Evolutionary conservation across 768 basidiomycete genomes (phyloP).

Genomic region (Pilatotrama ljubarskyi): DNA sequence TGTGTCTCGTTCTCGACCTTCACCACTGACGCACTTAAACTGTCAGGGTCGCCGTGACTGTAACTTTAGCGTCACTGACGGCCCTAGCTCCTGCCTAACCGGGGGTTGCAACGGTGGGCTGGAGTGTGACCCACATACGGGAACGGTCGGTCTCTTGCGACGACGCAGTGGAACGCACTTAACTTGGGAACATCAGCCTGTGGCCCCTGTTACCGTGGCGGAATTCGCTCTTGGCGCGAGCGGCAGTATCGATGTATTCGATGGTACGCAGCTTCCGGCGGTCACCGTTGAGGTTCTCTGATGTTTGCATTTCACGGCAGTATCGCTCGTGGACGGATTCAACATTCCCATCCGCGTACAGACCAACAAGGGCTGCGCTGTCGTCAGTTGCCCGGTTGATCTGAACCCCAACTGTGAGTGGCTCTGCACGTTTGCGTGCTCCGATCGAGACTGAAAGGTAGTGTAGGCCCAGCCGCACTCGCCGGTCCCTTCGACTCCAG

Average conservation of each 20-base stretch:
- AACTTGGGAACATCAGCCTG: conserved; percentile 23
- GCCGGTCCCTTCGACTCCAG: conserved; percentile 37
- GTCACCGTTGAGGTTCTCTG: not conserved
- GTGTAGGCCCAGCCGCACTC: conserved; percentile 34
- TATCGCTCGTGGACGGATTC: conserved; percentile 36
- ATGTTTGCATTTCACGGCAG: not conserved
- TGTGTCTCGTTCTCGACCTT: too few relatives aligned
- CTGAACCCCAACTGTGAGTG: conserved; percentile 38
- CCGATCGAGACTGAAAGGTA: too few relatives aligned
- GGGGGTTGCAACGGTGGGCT: conserved; percentile 45
- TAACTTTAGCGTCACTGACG: conserved; percentile 31
- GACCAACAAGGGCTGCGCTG: conserved; percentile 34
- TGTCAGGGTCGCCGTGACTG: conserved; percentile 39
- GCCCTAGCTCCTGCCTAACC: conserved; percentile 33
- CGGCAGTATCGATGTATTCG: conserved; percentile 35
- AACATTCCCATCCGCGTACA: conserved; percentile 36
- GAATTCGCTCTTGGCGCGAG: conserved; percentile 34
- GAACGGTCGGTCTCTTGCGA: conserved; percentile 32
- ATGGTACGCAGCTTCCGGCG: conserved; percentile 22
- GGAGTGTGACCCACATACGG: conserved; percentile 35
- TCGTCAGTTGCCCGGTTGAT: conserved; percentile 38
- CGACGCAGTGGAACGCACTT: too few relatives aligned
- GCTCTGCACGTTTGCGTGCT: too few relatives aligned
- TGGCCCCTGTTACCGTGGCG: conserved; percentile 37
- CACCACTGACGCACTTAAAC: not conserved